Evolutionary conservation across 2,329 filamentous ascomycete species (phyloP).

Genomic region (Cucurbitaria berberidis): DNA sequence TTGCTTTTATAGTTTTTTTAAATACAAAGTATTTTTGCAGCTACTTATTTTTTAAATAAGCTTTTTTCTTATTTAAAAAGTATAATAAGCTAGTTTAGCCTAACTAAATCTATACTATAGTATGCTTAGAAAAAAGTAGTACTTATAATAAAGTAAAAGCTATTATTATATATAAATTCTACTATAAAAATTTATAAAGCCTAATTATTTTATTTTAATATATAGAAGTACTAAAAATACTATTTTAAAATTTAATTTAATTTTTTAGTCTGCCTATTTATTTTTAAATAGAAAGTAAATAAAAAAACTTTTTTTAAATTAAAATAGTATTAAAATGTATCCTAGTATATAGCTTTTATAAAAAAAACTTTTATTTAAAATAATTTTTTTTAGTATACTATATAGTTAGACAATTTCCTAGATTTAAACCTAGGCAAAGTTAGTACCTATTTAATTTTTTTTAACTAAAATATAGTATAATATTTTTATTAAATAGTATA

Average conservation of each 20-base stretch:
- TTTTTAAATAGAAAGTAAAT: background rate
- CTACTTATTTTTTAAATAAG: too few relatives aligned
- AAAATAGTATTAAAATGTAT: background rate
- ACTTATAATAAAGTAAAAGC: too few relatives aligned
- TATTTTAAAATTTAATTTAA: too few relatives aligned
- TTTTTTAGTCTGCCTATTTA: background rate
- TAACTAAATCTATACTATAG: too few relatives aligned
- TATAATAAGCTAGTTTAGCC: too few relatives aligned
- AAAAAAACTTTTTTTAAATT: background rate
- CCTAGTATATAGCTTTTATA: slow-evolving; percentile 2
- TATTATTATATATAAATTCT: too few relatives aligned
- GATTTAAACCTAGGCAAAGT: slow-evolving; percentile 1
- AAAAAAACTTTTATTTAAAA: background rate
- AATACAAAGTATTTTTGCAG: too few relatives aligned
- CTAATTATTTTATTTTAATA: too few relatives aligned
- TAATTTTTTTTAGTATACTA: slow-evolving; percentile 1
- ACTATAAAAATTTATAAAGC: too few relatives aligned
- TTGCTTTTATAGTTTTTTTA: too few relatives aligned
- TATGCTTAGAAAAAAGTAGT: too few relatives aligned
- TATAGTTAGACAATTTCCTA: background rate
- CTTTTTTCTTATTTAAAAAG: too few relatives aligned
- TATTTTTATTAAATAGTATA: slow-evolving; percentile 3
- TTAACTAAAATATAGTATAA: background rate
- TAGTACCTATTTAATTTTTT: background rate
- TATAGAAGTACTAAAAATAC: background rate